These are phyloP conservation scores for Chrysoporthe puriensis DNA, from an alignment of 2,329 filamentous ascomycete genomes.

Conservation along the genomic window DNA sequence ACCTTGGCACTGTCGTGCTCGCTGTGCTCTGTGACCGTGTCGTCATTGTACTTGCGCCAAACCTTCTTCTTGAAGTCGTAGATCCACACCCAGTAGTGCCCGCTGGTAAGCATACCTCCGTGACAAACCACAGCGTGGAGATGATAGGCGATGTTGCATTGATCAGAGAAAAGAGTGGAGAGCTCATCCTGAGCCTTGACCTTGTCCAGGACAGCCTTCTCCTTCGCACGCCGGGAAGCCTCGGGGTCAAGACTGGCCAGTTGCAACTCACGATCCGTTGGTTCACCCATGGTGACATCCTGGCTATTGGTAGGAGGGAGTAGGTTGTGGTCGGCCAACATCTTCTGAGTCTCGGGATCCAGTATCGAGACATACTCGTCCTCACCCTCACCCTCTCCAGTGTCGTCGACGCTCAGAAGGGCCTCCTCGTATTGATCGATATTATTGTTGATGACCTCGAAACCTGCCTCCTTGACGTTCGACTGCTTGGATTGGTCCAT, in stretches of 20 bases:
- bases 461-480: slow-evolving; percentile 20
- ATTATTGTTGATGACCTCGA: slow-evolving; percentile 21
- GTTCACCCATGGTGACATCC: slow-evolving; percentile 9
- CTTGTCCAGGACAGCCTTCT: slow-evolving; percentile 18
- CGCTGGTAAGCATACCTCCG: slow-evolving; percentile 70
- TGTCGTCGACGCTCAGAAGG: slow-evolving; percentile 16
- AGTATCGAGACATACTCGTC: slow-evolving; percentile 31
- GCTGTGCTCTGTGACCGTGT: slow-evolving; percentile 70
- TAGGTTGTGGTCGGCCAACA: slow-evolving; percentile 42
- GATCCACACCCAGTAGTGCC: slow-evolving; percentile 98
- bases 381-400: slow-evolving; percentile 17
- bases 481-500: slow-evolving; percentile 8
- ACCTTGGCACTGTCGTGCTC: slow-evolving; percentile 63
- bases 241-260: slow-evolving; percentile 15
- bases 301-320: background rate
- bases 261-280: background rate
- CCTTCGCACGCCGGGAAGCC: slow-evolving; percentile 19
- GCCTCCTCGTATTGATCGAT: slow-evolving; percentile 20
- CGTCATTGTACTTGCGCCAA: slow-evolving; percentile 96
- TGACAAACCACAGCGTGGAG: slow-evolving; percentile 95
- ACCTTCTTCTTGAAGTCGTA: slow-evolving; percentile 79
- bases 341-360: slow-evolving; percentile 30
- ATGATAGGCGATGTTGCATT: slow-evolving; percentile 72
- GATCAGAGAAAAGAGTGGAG: slow-evolving; percentile 62
- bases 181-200: slow-evolving; percentile 36